Percentiles rank a stretch among this genome's conserved stretches.
Conservation (phyloP, 129 eudicot genomes). For the sunflower (Helianthus annuus) region HanXRQr2.0-SUNRISE NC_035442.2:115881613-115882112, state of each 20-base stretch:
- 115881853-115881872: constrained; percentile 29
- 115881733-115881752: neutral
- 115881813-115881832: constrained; percentile 23
- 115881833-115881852: constrained; percentile 9
- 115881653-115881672: no score
- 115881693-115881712: neutral
- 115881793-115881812: neutral
- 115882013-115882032: constrained; percentile 36
- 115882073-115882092: constrained; percentile 37
- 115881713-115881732: neutral
- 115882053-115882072: constrained; percentile 31
- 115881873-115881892: constrained; percentile 28
- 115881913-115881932: constrained; percentile 44
- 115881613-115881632: no score
- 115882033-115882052: constrained; percentile 39
- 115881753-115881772: neutral
- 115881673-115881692: neutral
- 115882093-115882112: constrained; percentile 13
- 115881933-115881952: constrained; percentile 37
- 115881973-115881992: constrained; percentile 30
- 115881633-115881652: no score
- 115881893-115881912: constrained; percentile 17
- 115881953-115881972: constrained; percentile 34
- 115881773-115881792: neutral
- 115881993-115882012: constrained; percentile 32